Base-by-base conservation (phyloP, 495 filamentous ascomycete species). In the Podospora pseudoanserina region DNA sequence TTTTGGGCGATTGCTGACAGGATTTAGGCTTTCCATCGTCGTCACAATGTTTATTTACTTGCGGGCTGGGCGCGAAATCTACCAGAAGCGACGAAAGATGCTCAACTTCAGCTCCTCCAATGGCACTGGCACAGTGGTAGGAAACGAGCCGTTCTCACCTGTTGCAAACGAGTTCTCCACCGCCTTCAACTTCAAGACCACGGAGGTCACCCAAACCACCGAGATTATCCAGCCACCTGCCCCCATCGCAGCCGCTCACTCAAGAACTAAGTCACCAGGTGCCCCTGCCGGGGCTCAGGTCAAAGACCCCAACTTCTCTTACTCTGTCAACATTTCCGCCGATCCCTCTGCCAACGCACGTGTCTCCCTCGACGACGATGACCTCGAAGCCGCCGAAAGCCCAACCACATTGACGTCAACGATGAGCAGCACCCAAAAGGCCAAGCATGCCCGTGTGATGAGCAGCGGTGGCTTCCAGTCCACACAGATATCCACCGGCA, bases 11-110 rank as follows among this genome's bases (percentile, higher is more conserved):
- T 57, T 34, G 13, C 26, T 53, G 20, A 57, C 32, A 60, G 62
- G 23, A 56, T 23, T 23, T 56, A 86, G 82, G 84, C 74, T 92
- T 32, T 80, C 90, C 23, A 90, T 95, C 65, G 64, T 85, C 16
- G 67, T 89, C 44, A 94, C 92, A 13, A 83, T 91, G 56, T 78
- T 81, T 39, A 94, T 97, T 67, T 97, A 96, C 74, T 75, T 88
- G 34, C 84, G 88, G 32, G 88, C 90, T 57, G 92, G 92, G 15
- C 79, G 82, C 32, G 86, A 90, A 19, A 93, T 96, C 71, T 93
- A 87, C 71, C 74, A 72, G 67, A 85, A 84, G 68, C 79, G 82
- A 57, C 79, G 78, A 62, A 80, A 84, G 67, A 75, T 86, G 63
- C 79, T 77, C 26, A 75, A 81, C 63, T 82, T 86, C 66, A 79